A percentile compares a stretch with the other conserved stretches of the same genome.
Evolutionary conservation across 2,329 filamentous ascomycete genomes (phyloP).

Genomic region (Sclerotinia trifoliorum): DNA sequence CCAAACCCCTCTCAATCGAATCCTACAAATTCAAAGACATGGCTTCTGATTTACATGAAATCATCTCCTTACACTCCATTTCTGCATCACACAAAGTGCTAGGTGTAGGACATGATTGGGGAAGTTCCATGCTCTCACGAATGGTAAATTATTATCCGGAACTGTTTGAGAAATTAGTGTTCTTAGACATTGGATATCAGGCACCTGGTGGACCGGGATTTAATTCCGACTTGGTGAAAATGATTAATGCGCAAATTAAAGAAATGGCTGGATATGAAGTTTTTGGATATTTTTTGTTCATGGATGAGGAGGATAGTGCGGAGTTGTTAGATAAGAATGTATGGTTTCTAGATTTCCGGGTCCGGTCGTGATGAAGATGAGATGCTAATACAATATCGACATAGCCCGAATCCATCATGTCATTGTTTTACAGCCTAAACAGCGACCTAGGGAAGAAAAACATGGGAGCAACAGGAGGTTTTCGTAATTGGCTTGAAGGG

Average conservation of each 20-base stretch:
- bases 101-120: conserved; percentile 35
- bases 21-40: conserved; percentile 38
- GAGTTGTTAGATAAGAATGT: conserved; percentile 29
- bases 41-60: conserved; percentile 40
- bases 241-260: conserved; percentile 25
- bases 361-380: background rate
- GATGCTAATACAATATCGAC: conserved; percentile 7
- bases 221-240: conserved; percentile 17
- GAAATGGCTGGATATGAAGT: conserved; percentile 26
- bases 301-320: conserved; percentile 24
- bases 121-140: conserved; percentile 26
- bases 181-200: conserved; percentile 27
- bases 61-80: conserved; percentile 38
- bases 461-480: conserved; percentile 22
- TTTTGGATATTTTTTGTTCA: conserved; percentile 30
- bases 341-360: background rate
- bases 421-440: conserved; percentile 20
- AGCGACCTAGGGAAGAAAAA: conserved; percentile 22
- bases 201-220: conserved; percentile 20
- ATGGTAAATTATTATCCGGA: conserved; percentile 25
- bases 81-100: conserved; percentile 13
- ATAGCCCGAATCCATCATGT: conserved; percentile 29
- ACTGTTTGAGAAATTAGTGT: conserved; percentile 27
- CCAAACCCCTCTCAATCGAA: conserved; percentile 36
- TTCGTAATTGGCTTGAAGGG: conserved; percentile 17